phyloP scores from a whole-genome alignment of 805 yeast genomes.

The Metschnikowia rubicola region DNA sequence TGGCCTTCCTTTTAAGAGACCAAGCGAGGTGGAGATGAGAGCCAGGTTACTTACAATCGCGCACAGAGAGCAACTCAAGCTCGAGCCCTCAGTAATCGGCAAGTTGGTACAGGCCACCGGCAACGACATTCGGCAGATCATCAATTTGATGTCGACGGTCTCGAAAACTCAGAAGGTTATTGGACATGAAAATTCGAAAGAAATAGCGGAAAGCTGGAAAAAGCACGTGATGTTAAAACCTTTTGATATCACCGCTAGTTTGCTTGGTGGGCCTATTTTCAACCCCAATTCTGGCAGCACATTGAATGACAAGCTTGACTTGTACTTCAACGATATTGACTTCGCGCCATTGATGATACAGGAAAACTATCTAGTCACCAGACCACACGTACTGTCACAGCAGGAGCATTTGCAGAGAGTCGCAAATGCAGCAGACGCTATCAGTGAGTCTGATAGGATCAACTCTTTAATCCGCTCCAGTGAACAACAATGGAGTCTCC shows the following conservation, averaged over 20 bases:
- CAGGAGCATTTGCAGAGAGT: slow-evolving; percentile 56
- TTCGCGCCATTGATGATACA: slow-evolving; percentile 94
- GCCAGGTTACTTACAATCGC: slow-evolving; percentile 90
- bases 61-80: slow-evolving; percentile 71
- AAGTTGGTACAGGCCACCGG: slow-evolving; percentile 80
- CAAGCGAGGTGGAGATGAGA: slow-evolving; percentile 75
- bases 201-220: slow-evolving; percentile 71
- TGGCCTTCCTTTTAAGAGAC: slow-evolving; percentile 85
- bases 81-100: slow-evolving; percentile 79
- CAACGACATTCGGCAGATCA: slow-evolving; percentile 92
- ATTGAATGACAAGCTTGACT: slow-evolving; percentile 77
- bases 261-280: slow-evolving; percentile 59
- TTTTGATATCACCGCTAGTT: slow-evolving; percentile 76
- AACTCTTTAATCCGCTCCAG: slow-evolving; percentile 81
- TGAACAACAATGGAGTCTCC: slow-evolving; percentile 90
- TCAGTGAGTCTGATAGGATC: slow-evolving; percentile 79
- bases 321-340: slow-evolving; percentile 92
- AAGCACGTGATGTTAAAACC: slow-evolving; percentile 90
- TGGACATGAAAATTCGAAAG: slow-evolving; percentile 58
- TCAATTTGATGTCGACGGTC: slow-evolving; percentile 82
- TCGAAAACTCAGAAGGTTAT: slow-evolving; percentile 67
- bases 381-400: slow-evolving; percentile 49
- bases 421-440: slow-evolving; percentile 79
- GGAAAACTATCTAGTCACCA: slow-evolving; percentile 77
- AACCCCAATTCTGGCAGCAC: slow-evolving; percentile 49